phyloP scores from a whole-genome alignment of 352 stramenopile genomes.

The Elongisporangium anandrum region DNA sequence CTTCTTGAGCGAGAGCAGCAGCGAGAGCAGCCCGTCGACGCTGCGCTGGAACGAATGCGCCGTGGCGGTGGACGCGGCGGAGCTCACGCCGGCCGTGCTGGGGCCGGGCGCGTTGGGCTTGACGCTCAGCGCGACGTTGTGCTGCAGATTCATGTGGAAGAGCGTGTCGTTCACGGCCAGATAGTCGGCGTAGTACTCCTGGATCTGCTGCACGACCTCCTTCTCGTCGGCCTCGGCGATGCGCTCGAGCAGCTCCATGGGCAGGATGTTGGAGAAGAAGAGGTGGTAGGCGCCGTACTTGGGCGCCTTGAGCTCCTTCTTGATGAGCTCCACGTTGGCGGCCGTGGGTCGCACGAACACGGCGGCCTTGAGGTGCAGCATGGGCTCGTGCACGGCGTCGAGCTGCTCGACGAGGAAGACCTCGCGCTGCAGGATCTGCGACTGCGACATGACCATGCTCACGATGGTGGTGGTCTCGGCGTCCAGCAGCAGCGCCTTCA shows the following conservation, averaged over 20 bases:
- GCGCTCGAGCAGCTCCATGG: conserved; percentile 91
- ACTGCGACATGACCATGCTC: conserved; percentile 95
- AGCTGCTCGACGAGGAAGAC: conserved; percentile 95
- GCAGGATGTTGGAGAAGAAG: conserved; percentile 98
- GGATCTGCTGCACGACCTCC: conserved; percentile 92
- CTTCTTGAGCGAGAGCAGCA: conserved; percentile 96
- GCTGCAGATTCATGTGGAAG: conserved; percentile 94
- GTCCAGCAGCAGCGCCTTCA: conserved; percentile 98
- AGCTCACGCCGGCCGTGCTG: conserved; percentile 6
- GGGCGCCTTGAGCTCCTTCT: conserved; percentile 89
- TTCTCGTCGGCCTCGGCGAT: conserved; percentile 95
- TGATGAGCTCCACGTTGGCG: conserved; percentile 90
- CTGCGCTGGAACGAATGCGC: conserved; percentile 89
- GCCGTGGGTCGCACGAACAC: conserved; percentile 93
- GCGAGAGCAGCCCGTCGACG: conserved; percentile 91
- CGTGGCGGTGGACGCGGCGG: conserved; percentile 23
- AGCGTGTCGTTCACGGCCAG: conserved; percentile 97
- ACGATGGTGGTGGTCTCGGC: conserved; percentile 93
- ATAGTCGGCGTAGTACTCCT: conserved; percentile 99
- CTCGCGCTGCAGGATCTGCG: conserved; percentile 93
- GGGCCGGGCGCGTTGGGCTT: conserved; percentile 26
- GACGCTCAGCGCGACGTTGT: conserved; percentile 46
- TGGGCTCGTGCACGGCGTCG: conserved; percentile 76
- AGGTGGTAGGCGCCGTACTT: conserved; percentile 99
- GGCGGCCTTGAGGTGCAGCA: conserved; percentile 94